Conservation (phyloP, 2,329 filamentous ascomycete genomes). For the Penicillium glabrum region DNA sequence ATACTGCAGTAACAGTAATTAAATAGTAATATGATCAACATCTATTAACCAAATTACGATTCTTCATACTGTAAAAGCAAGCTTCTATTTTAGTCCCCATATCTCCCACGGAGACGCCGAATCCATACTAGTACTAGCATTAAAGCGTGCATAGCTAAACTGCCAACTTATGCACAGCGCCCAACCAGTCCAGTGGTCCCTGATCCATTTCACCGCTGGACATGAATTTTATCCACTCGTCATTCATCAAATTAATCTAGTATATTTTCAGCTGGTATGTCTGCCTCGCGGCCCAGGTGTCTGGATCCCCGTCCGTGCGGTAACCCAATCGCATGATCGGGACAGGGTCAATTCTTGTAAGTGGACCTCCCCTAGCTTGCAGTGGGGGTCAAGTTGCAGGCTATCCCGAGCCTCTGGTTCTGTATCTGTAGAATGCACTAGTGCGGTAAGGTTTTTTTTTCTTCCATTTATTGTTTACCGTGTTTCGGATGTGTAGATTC, state of each 20-base stretch:
- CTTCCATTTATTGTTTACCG: not conserved
- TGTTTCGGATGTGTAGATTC: not conserved
- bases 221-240: not conserved
- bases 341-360: not conserved
- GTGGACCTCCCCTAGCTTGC: not conserved
- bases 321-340: conserved; percentile 6
- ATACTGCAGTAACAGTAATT: not conserved
- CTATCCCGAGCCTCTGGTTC: not conserved
- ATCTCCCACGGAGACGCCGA: not conserved
- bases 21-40: not conserved
- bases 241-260: not conserved
- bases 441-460: not conserved
- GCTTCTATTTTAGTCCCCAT: not conserved
- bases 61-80: too few relatives aligned
- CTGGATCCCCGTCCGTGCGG: conserved; percentile 10
- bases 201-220: not conserved
- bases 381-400: not conserved
- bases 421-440: not conserved
- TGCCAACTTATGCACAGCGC: not conserved
- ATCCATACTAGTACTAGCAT: not conserved
- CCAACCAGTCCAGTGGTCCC: not conserved
- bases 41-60: not conserved
- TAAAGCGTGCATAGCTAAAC: not conserved
- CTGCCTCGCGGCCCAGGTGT: conserved; percentile 24
- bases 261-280: conserved; percentile 24